phyloP scores from a whole-genome alignment of 306 rosid species.

The Begonia fuchsioides region DNA sequence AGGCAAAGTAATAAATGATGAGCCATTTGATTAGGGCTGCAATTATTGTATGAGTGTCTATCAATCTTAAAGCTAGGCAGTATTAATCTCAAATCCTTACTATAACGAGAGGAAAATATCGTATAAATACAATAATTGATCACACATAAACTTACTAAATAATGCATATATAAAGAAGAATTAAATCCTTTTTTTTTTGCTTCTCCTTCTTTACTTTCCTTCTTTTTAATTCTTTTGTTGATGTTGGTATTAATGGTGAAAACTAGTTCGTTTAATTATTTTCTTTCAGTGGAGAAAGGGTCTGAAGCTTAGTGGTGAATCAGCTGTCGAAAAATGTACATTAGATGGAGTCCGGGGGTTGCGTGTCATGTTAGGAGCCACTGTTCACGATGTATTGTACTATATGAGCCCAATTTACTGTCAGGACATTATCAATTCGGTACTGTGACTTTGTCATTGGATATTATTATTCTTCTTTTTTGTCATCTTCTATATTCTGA shows the following conservation, averaged over 20 bases:
- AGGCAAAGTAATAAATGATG: too few species aligned
- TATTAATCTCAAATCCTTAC: too few species aligned
- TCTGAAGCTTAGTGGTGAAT: constrained; percentile 90
- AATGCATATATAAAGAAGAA: too few species aligned
- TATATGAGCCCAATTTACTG: constrained; percentile 99
- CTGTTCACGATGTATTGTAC: constrained; percentile 92
- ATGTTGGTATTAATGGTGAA: background rate
- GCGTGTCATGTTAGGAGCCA: constrained; percentile 87
- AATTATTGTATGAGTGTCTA: too few species aligned
- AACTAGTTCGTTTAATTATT: constrained; percentile 4
- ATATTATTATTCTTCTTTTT: background rate
- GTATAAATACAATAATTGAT: too few species aligned
- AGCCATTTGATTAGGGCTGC: too few species aligned
- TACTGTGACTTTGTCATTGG: constrained; percentile 16
- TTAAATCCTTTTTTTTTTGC: too few species aligned
- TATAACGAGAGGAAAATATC: too few species aligned
- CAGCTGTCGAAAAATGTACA: constrained; percentile 80
- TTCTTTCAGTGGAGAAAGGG: constrained; percentile 90
- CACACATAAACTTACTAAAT: too few species aligned
- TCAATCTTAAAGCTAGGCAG: too few species aligned
- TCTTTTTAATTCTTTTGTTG: background rate
- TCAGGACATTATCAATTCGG: constrained; percentile 86
- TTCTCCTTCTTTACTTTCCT: too few species aligned
- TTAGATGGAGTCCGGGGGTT: constrained; percentile 91
- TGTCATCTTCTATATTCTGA: background rate